Conservation (phyloP, 352 stramenopile genomes). For the Phytophthora hybrid region DNA sequence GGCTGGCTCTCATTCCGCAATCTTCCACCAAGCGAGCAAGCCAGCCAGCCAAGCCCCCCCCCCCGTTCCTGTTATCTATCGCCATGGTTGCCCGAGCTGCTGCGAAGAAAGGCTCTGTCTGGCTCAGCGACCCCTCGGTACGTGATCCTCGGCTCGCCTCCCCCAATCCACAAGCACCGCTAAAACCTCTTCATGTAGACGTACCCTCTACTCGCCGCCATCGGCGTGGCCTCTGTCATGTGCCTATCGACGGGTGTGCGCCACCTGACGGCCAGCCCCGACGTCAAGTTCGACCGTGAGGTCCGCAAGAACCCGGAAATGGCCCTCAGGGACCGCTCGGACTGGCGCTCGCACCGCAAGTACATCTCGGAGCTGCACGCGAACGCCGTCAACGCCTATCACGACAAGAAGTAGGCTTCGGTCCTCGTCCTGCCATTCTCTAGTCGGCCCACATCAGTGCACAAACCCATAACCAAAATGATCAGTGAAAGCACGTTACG, state of each 20-base stretch:
- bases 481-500: conserved; percentile 9
- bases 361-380: conserved; percentile 47
- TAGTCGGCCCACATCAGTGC: background rate
- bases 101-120: conserved; percentile 53
- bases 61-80: background rate
- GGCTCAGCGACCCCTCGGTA: conserved; percentile 56
- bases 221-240: conserved; percentile 48
- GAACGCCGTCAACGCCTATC: conserved; percentile 56
- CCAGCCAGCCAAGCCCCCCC: background rate
- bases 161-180: background rate
- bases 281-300: conserved; percentile 73
- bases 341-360: conserved; percentile 65
- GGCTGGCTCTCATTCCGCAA: conserved; percentile 25
- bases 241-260: conserved; percentile 53
- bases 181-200: conserved; percentile 35
- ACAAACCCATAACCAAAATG: conserved; percentile 9
- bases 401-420: conserved; percentile 34
- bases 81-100: conserved; percentile 48
- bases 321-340: conserved; percentile 46
- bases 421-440: background rate
- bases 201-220: conserved; percentile 59
- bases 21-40: conserved; percentile 22
- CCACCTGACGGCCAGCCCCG: conserved; percentile 60
- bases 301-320: conserved; percentile 65
- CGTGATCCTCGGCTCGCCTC: background rate